Evolutionary conservation across 2,329 filamentous ascomycete species (phyloP).

Genomic region (Conoideocrella luteorostrata): DNA sequence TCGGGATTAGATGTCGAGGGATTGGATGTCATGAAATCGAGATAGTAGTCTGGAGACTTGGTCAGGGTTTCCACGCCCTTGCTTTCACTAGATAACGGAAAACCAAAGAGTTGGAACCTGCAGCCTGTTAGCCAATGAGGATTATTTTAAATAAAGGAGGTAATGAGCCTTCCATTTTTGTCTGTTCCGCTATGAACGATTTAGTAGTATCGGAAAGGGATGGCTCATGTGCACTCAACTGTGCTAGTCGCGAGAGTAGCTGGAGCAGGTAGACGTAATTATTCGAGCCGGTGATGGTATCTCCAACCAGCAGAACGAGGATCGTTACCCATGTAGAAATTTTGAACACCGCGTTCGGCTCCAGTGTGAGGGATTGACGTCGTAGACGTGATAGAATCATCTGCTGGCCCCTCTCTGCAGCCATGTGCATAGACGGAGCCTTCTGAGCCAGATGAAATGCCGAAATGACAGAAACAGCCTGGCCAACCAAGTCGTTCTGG

Average conservation of each 20-base stretch:
- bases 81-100: conserved; percentile 19
- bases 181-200: conserved; percentile 25
- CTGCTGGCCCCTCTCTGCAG: conserved; percentile 27
- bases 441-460: conserved; percentile 30
- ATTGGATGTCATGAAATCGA: conserved; percentile 19
- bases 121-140: no score
- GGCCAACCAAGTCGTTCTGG: conserved; percentile 26
- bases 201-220: conserved; percentile 13
- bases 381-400: conserved; percentile 30
- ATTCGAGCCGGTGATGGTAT: conserved; percentile 33
- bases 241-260: conserved; percentile 26
- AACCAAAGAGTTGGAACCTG: conserved; percentile 25
- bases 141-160: background rate
- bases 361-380: conserved; percentile 21
- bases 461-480: conserved; percentile 31
- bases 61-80: conserved; percentile 20
- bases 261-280: conserved; percentile 30
- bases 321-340: conserved; percentile 30
- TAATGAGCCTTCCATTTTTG: conserved; percentile 27
- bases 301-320: conserved; percentile 31
- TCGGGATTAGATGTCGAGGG: conserved; percentile 11
- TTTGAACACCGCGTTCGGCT: conserved; percentile 26
- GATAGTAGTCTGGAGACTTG: conserved; percentile 16
- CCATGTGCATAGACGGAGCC: conserved; percentile 20
- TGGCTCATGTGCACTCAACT: conserved; percentile 14